Conservation (phyloP, 441 rosid genomes). For the Pelargonium exstipulatum region DNA sequence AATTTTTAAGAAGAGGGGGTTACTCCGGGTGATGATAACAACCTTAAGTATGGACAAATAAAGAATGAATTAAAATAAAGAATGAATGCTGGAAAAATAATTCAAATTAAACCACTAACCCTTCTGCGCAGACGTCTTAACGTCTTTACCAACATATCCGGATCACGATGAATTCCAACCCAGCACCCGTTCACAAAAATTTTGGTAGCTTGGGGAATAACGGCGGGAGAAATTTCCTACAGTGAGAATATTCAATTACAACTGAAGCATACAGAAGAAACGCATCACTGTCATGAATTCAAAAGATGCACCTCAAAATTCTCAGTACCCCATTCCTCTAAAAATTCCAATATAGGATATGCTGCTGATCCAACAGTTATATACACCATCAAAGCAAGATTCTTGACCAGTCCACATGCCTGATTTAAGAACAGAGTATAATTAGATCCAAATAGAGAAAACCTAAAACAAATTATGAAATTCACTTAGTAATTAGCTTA, state of each 20-base stretch:
- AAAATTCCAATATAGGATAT: constrained; percentile 78
- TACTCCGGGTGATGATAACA: too few species aligned
- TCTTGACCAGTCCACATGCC: constrained; percentile 98
- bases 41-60: too few species aligned
- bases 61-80: too few species aligned
- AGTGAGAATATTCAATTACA: constrained; percentile 18
- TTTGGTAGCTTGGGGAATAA: constrained; percentile 92
- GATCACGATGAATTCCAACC: constrained; percentile 96
- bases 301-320: constrained; percentile 67
- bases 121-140: constrained; percentile 85
- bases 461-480: background rate
- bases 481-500: constrained; percentile 26
- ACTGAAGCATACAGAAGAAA: background rate
- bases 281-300: background rate
- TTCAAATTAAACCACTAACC: constrained; percentile 34
- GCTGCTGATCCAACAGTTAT: constrained; percentile 96
- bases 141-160: constrained; percentile 95
- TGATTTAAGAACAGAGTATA: constrained; percentile 23
- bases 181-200: constrained; percentile 94
- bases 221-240: constrained; percentile 98
- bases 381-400: constrained; percentile 95
- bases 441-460: constrained; percentile 4
- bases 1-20: too few species aligned
- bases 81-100: background rate
- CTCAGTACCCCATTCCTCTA: constrained; percentile 97